Evolutionary conservation across 2,329 filamentous ascomycete genomes (phyloP).

Genomic region (Colletotrichum camelliae): DNA sequence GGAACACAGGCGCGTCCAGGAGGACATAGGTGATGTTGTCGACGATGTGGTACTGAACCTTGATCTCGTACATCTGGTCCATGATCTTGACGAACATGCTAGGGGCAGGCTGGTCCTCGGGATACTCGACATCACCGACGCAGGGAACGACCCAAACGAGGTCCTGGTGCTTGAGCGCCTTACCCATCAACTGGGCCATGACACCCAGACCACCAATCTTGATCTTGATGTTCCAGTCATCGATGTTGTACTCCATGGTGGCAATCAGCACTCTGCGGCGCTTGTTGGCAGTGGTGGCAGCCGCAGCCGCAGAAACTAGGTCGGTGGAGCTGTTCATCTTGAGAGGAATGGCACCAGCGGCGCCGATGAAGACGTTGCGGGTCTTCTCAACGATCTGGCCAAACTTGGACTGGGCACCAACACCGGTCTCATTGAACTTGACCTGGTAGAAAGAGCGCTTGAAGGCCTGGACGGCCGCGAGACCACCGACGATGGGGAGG

Average conservation of each 20-base stretch:
- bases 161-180: constrained; percentile 68
- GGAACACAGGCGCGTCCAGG: constrained; percentile 70
- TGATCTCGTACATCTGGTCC: constrained; percentile 63
- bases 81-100: constrained; percentile 68
- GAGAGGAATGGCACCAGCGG: constrained; percentile 30
- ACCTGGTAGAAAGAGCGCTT: constrained; percentile 56
- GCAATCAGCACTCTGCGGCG: constrained; percentile 69
- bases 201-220: constrained; percentile 75
- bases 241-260: constrained; percentile 76
- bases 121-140: constrained; percentile 69
- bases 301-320: constrained; percentile 25
- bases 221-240: constrained; percentile 73
- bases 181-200: constrained; percentile 74
- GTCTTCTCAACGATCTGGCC: constrained; percentile 43
- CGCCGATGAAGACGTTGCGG: constrained; percentile 29
- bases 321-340: constrained; percentile 21
- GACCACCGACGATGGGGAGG: constrained; percentile 55
- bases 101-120: constrained; percentile 60
- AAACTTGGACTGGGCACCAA: constrained; percentile 55
- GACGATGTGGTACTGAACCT: constrained; percentile 67
- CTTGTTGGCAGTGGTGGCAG: constrained; percentile 29
- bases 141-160: constrained; percentile 69
- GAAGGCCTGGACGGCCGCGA: constrained; percentile 57
- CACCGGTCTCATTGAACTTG: constrained; percentile 40
- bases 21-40: constrained; percentile 73